Evolutionary conservation across 306 rosid species (phyloP), one percentile per base, ranked within the genome.

Genomic region (Medicago lupulina): DNA sequence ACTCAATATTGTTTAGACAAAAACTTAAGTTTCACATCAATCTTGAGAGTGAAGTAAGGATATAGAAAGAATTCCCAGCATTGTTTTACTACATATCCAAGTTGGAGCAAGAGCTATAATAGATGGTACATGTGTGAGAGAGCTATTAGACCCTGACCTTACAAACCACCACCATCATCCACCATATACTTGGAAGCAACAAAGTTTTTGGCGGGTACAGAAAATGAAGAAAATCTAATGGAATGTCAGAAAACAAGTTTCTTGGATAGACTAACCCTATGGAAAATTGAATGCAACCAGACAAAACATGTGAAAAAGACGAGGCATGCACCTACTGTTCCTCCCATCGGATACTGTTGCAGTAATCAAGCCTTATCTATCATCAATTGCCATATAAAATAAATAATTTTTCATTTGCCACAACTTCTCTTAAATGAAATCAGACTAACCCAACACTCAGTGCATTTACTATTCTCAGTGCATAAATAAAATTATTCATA

Each of bases 221-320:
- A 63, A 51, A 4, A 4, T 18, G 57, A 55, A 71, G 58, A 64
- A 81, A 76, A 81, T 76, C 81, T 64, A 81, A 16, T 76, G 75
- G 82, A 65, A 72, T 76, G 85, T 82, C 82, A 82, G 82, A 72
- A 58, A n/a, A 4, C 46, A 59, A 76, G 79, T 55, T 66, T 25
- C 63, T 63, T 70, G 50, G 79, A 57, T 57, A 39, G 36, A 76
- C 55, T 58, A 21, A 34, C 39, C 47, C 16, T 38, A 53, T 28
- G 9, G 5, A 55, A 76, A 70, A 79, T 75, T 78, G 34, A 83
- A 76, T 68, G 61, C 75, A 77, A 43, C 6, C 0, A 14, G 81
- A 68, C 75, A 77, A 77, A 57, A 43, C 81, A 57, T 34, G 39
- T 10, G 75, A 17, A 68, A 77, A 28, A 13, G 8, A n/a, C 68